Evolutionary conservation across 805 yeast genomes (phyloP), one percentile per base, ranked within the genome.

Genomic region (Cephaloascus fragrans): DNA sequence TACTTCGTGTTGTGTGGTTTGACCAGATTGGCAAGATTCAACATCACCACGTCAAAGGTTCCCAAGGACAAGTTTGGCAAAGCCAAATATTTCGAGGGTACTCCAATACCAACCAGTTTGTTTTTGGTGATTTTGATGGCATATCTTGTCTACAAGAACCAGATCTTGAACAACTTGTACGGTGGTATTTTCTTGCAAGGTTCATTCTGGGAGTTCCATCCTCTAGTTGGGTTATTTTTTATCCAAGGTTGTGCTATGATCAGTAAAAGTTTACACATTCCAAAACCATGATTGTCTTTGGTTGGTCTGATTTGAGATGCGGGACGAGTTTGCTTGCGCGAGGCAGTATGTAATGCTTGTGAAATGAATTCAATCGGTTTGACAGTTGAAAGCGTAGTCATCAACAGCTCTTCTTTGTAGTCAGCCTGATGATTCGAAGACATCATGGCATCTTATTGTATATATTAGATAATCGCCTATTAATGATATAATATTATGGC

Each of bases 1-100:
- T 84, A 76, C 58, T 88, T 94, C 69, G 96, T 90, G 2, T 71
- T 90, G 39, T 89, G 97, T 62, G 97, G 97, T 0, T 71, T 93
- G 50, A 81, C 95, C 14, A 77, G 98, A 60, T 72, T 93, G 49
- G 98, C 98, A 5, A 75, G 98, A 56, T 93, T 88, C 63, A 93
- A 93, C 53, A 95, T 93, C 39, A 86, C 97, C 1, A 95, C 93
- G 4, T 82, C 89, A 37, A 84, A 86, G 44, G 75, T 93, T 41
- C 97, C 98, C 37, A 90, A 90, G 62, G 97, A 89, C 57, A 65
- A 73, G 39, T 59, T 72, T 16, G 98, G 98, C 16, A 89, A 89
- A 63, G 76, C 93, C 26, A 80, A 83, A 55, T 90, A 79, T 63
- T 93, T 93, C 59, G 98, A 93, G 66, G 98, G 98, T 3, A 74